Base-by-base conservation (phyloP, 192 early-diverging fungal genomes). In the Podila epicladia region DNA sequence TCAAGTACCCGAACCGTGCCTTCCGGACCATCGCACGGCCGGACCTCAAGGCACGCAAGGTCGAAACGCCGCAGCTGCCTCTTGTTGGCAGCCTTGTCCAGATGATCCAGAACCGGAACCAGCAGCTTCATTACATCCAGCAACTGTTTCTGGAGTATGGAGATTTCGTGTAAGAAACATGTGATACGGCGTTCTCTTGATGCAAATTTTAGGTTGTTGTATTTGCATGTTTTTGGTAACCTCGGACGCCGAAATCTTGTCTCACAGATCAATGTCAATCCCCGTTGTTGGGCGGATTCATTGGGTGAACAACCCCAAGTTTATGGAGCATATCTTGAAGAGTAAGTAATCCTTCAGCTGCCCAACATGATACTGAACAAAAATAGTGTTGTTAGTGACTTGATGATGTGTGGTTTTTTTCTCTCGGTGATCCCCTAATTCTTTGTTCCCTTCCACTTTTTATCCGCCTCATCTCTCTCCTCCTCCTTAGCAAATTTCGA, bases 311-410 rank as follows among this genome's bases (percentile, higher is more conserved):
- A 31, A 32, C 26, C 59, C 59, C 1, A 26, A 31, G 26, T 33
- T 61, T 7, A 61, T 61, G 59, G 59, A 61, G 0, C 29, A 61
- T 13, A 61, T 61, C 19, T 26, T 61, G 17, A 61, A 61, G 59
- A 61, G 59, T 61, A 33, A 60, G 26, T 13, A 60, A 12, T 9
- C 15, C 12, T 1, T 11, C 24, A 15, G 29, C 26, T 29, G 7
- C 3, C 3, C 29, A 24, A 22, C 2, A 9, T 28, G 5, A 59
- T 59, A 3, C 33, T 7, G 6, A 33, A 3, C 2, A 33, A 3
- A 29, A 29, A 29, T 29, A 3, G 33, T 33, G 33, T 7, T 33
- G 33, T 7, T 5, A 33, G 33, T 2, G 5, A 9, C 8, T 1
- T 37, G 35, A 9, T 37, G 35, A 6, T 37, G 35, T 8, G 29